A percentile compares a stretch with the other conserved stretches of the same genome.
Evolutionary conservation across 495 filamentous ascomycete genomes (phyloP).

Genomic region (Hyaloscypha bicolor): DNA sequence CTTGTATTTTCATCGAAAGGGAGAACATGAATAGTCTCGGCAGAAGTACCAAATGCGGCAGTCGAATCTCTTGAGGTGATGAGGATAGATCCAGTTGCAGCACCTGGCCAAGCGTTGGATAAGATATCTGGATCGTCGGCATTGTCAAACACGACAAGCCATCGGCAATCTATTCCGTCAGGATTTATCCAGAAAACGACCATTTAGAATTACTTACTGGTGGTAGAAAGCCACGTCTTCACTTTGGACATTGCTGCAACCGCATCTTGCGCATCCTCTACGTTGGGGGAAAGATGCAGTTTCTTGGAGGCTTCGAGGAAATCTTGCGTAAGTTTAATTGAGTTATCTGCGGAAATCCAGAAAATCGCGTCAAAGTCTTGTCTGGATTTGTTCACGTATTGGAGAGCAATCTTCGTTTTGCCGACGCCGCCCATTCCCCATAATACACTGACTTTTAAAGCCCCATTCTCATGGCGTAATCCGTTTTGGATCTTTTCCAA

Average conservation of each 20-base stretch:
- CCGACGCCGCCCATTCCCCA: not conserved
- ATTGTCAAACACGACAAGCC: not conserved
- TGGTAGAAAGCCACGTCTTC: too few relatives aligned
- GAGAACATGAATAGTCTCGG: not conserved
- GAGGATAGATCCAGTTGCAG: not conserved
- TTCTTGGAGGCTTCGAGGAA: not conserved
- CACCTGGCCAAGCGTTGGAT: not conserved
- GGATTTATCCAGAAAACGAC: not conserved
- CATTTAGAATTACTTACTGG: not conserved
- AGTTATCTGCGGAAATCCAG: not conserved
- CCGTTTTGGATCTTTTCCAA: not conserved
- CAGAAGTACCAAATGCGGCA: not conserved
- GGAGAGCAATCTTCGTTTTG: slow-evolving; percentile 5
- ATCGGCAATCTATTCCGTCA: not conserved
- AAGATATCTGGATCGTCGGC: not conserved
- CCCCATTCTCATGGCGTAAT: not conserved
- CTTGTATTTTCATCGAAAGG: too few relatives aligned
- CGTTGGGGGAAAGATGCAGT: not conserved
- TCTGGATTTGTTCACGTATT: slow-evolving; percentile 2
- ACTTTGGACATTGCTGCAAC: too few relatives aligned
- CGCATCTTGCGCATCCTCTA: not conserved
- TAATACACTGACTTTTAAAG: not conserved
- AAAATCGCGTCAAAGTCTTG: not conserved
- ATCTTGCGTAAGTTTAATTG: not conserved
- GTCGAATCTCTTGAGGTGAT: not conserved